phyloP scores from a whole-genome alignment of 495 filamentous ascomycete species.

The Usnea hakonensis region DNA sequence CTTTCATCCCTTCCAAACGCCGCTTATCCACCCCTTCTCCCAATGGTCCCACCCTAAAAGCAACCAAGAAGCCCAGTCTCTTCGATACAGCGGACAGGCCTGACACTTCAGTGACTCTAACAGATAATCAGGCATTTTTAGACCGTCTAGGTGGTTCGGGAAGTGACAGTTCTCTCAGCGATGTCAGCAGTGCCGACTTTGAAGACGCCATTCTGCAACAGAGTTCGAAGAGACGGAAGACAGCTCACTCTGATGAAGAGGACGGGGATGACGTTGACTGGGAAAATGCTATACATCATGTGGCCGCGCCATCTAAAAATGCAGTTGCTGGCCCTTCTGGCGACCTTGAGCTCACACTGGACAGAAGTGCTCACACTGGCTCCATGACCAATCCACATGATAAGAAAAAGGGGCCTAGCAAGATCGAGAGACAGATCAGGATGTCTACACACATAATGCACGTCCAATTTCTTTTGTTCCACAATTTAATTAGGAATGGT shows the following conservation, averaged over 20 bases:
- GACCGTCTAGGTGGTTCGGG: slow-evolving; percentile 46
- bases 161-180: slow-evolving; percentile 58
- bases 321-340: slow-evolving; percentile 33
- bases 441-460: slow-evolving; percentile 77
- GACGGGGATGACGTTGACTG: slow-evolving; percentile 69
- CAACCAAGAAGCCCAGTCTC: slow-evolving; percentile 45
- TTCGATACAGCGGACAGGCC: slow-evolving; percentile 60
- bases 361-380: slow-evolving; percentile 42
- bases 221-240: slow-evolving; percentile 21
- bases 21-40: slow-evolving; percentile 25
- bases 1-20: slow-evolving; percentile 46
- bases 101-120: slow-evolving; percentile 39
- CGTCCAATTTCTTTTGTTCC: slow-evolving; percentile 79
- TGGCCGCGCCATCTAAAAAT: slow-evolving; percentile 23
- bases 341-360: slow-evolving; percentile 72
- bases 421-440: slow-evolving; percentile 71
- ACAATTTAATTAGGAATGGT: slow-evolving; percentile 77
- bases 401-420: slow-evolving; percentile 77
- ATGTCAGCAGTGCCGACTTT: slow-evolving; percentile 50
- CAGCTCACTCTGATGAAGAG: slow-evolving; percentile 34
- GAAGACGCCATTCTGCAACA: slow-evolving; percentile 47
- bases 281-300: slow-evolving; percentile 66
- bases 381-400: slow-evolving; percentile 52
- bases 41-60: slow-evolving; percentile 7
- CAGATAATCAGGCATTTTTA: slow-evolving; percentile 41